These are phyloP conservation scores for Podila verticillata DNA, from an alignment of 192 early-diverging fungal species.

Conservation along the genomic window DNA sequence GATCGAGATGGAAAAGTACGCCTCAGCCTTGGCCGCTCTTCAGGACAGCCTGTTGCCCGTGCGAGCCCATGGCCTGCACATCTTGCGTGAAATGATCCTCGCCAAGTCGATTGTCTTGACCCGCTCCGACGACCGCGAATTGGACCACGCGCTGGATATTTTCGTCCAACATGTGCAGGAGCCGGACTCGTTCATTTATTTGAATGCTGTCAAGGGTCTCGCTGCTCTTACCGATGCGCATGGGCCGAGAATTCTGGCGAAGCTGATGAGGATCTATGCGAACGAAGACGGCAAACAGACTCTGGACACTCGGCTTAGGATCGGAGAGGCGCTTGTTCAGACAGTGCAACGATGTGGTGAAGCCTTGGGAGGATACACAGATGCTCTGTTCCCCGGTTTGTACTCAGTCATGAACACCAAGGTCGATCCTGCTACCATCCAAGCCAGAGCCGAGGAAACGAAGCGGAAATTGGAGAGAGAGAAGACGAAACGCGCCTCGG, in stretches of 20 bases:
- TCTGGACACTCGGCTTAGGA: conserved; percentile 78
- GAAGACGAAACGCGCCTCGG: conserved; percentile 15
- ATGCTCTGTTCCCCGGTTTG: conserved; percentile 31
- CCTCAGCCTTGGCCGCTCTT: conserved; percentile 80
- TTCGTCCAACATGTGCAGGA: conserved; percentile 83
- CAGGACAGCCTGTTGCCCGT: conserved; percentile 85
- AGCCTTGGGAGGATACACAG: conserved; percentile 78
- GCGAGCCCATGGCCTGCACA: conserved; percentile 85
- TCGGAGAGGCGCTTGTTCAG: conserved; percentile 91
- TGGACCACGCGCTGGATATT: conserved; percentile 75
- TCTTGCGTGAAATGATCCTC: conserved; percentile 85
- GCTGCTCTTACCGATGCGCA: conserved; percentile 85
- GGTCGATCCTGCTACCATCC: conserved; percentile 10
- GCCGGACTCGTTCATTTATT: conserved; percentile 91
- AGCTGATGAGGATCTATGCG: conserved; percentile 76
- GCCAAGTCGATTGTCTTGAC: conserved; percentile 66
- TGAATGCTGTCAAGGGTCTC: conserved; percentile 92
- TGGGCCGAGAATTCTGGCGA: conserved; percentile 72
- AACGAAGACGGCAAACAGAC: conserved; percentile 36
- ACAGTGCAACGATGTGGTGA: conserved; percentile 85
- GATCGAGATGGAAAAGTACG: conserved; percentile 67
- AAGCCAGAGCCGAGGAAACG: conserved; percentile 24
- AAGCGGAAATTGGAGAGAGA: conserved; percentile 4
- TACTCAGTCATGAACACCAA: conserved; percentile 49
- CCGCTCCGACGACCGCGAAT: conserved; percentile 27